These are phyloP conservation scores for Cordyceps cicadae DNA, from an alignment of 2,329 filamentous ascomycete genomes.

Conservation along the genomic window DNA sequence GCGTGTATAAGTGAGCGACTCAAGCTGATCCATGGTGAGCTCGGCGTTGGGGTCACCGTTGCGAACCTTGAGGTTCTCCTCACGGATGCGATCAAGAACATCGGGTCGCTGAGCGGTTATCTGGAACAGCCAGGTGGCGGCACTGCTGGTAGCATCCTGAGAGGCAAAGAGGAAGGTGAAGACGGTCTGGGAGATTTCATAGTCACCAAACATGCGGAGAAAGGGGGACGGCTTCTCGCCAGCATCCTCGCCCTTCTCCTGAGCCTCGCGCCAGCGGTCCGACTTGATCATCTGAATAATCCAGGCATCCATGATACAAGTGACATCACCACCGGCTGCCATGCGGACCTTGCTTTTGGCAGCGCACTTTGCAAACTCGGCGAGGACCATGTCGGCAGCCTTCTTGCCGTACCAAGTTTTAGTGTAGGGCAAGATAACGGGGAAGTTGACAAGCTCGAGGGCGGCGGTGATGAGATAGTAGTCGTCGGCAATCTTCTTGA, in stretches of 20 bases:
- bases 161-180: constrained; percentile 97
- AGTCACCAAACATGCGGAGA: constrained; percentile 79
- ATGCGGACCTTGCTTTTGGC: constrained; percentile 90
- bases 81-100: constrained; percentile 77
- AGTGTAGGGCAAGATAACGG: constrained; percentile 89
- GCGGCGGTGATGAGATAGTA: constrained; percentile 96
- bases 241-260: constrained; percentile 61
- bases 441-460: constrained; percentile 95
- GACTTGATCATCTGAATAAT: constrained; percentile 81
- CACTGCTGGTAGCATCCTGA: constrained; percentile 92
- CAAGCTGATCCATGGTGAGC: constrained; percentile 76
- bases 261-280: constrained; percentile 68
- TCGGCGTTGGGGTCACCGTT: constrained; percentile 64
- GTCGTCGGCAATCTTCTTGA: constrained; percentile 92
- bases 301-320: constrained; percentile 96
- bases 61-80: constrained; percentile 75
- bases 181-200: constrained; percentile 85
- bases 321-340: constrained; percentile 75
- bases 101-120: constrained; percentile 90
- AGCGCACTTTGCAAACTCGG: constrained; percentile 83
- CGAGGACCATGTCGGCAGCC: constrained; percentile 83
- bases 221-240: constrained; percentile 73
- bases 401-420: constrained; percentile 98
- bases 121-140: constrained; percentile 92
- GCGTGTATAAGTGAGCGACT: constrained; percentile 81